Base-by-base conservation (phyloP, 352 stramenopile genomes). In the Paralagenidium karlingii region DNA sequence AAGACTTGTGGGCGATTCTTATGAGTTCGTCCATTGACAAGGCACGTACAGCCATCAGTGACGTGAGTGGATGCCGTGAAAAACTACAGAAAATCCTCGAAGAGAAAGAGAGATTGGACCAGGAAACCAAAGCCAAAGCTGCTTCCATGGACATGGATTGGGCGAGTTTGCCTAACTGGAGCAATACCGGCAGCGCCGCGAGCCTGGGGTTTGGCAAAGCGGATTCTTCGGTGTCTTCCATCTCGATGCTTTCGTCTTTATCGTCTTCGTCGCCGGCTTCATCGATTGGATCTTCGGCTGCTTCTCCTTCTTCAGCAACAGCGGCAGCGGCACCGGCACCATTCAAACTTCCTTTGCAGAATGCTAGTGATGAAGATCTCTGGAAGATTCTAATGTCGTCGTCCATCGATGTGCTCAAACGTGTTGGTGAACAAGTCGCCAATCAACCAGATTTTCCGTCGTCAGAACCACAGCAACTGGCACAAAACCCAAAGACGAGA, bases 351-450 rank as follows among this genome's bases (percentile, higher is more conserved):
- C 16, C 26, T 2, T 16, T 11, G 28, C 16, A 18, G n/a, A 24
- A 9, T 5, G 40, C 58, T 4, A 47, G 47, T 7, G 69, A 81
- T 54, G 69, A 87, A 36, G 63, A 79, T 40, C 53, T 84, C 3
- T 77, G 71, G 67, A 61, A 65, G n/a, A 37, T 84, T 30, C 56
- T 87, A 18, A 87, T 87, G 69, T 76, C 67, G n/a, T 80, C 66
- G 33, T 76, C 66, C 3, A 55, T 80, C 33, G 62, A 80, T 28
- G 55, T 53, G 40, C 59, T 75, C 21, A 50, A 63, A n/a, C 51
- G 48, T 15, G 49, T 55, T 9, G 53, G 52, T 13, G 58, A 78
- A n/a, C n/a, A n/a, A n/a, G n/a, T n/a, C n/a, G n/a, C 42, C 43
- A 22, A 36, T 49, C 25, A 34, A 49, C 13, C 26, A 36, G n/a